These are phyloP conservation scores for Pythium rishiriense DNA, from an alignment of 352 stramenopile species.

Conservation along the genomic window DNA sequence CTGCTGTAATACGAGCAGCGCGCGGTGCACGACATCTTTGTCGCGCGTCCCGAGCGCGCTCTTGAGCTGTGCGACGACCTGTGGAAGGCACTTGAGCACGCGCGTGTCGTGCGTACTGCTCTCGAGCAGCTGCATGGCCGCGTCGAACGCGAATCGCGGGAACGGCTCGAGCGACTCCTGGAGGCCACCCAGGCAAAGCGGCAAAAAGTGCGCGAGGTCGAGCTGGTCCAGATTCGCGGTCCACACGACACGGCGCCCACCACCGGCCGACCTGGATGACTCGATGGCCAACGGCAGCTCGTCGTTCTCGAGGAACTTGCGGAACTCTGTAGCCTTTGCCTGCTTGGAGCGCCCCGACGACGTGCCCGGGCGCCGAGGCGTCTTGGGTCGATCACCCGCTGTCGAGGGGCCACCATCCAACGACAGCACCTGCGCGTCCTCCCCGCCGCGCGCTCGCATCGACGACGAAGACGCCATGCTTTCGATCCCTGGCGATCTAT, in stretches of 20 bases:
- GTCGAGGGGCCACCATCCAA: constrained; percentile 31
- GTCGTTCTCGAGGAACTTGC: constrained; percentile 63
- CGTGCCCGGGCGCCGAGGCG: constrained; percentile 36
- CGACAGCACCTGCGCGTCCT: constrained; percentile 52
- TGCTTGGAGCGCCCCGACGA: constrained; percentile 53
- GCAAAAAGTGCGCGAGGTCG: constrained; percentile 66
- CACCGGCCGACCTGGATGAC: constrained; percentile 18
- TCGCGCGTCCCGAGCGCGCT: constrained; percentile 61
- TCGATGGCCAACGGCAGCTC: constrained; percentile 66
- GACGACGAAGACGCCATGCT: not conserved
- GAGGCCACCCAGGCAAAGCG: constrained; percentile 73
- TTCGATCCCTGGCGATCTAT: too few species aligned
- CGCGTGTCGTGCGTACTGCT: constrained; percentile 41
- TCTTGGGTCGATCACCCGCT: constrained; percentile 20
- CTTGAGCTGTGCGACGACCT: constrained; percentile 66
- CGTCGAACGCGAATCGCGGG: constrained; percentile 69
- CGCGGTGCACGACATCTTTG: constrained; percentile 62
- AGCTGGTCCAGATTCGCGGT: constrained; percentile 55
- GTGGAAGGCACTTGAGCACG: constrained; percentile 56
- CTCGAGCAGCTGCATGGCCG: constrained; percentile 64
- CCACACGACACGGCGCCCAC: constrained; percentile 56
- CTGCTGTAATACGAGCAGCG: constrained; percentile 73
- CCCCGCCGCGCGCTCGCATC: not conserved
- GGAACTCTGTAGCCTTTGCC: constrained; percentile 70
- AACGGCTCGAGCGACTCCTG: constrained; percentile 77